Evolutionary conservation across 2,329 filamentous ascomycete species (phyloP).

Genomic region (Pseudonectria buxi): DNA sequence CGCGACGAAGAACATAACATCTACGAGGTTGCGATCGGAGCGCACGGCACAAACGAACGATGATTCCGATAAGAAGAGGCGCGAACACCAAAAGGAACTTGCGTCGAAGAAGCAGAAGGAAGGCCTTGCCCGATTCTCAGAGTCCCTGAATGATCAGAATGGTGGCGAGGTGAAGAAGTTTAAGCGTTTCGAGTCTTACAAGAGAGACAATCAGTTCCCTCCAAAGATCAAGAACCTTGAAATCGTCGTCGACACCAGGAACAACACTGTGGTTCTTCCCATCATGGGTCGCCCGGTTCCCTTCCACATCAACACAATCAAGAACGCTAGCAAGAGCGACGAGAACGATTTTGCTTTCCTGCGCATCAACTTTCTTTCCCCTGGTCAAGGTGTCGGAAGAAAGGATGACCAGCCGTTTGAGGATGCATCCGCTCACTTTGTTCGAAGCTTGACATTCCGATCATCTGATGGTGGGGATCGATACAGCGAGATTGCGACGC

Average conservation of each 20-base stretch:
- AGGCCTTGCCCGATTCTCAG: slow-evolving; percentile 76
- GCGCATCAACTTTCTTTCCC: slow-evolving; percentile 94
- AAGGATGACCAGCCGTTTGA: slow-evolving; percentile 98
- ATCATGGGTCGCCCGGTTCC: slow-evolving; percentile 97
- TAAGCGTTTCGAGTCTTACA: slow-evolving; percentile 98
- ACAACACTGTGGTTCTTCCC: slow-evolving; percentile 81
- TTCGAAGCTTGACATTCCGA: slow-evolving; percentile 89
- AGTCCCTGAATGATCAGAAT: slow-evolving; percentile 77
- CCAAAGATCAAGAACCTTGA: slow-evolving; percentile 74
- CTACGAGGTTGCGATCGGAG: slow-evolving; percentile 85
- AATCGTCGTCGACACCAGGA: slow-evolving; percentile 87
- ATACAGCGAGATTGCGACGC: slow-evolving; percentile 82
- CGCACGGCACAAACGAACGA: slow-evolving; percentile 83
- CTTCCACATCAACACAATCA: slow-evolving; percentile 97
- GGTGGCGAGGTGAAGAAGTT: slow-evolving; percentile 96
- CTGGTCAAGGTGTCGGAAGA: slow-evolving; percentile 91
- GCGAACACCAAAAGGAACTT: slow-evolving; percentile 86
- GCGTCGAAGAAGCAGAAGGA: slow-evolving; percentile 84
- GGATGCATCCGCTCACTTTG: slow-evolving; percentile 90
- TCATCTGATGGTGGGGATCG: slow-evolving; percentile 75
- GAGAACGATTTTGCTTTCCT: slow-evolving; percentile 92
- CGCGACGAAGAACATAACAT: slow-evolving; percentile 91
- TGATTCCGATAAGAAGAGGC: slow-evolving; percentile 77
- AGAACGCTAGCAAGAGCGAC: slow-evolving; percentile 96
- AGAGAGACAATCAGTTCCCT: slow-evolving; percentile 92